Evolutionary conservation across 306 rosid species (phyloP).

Genomic region (Astragalus membranaceus): DNA sequence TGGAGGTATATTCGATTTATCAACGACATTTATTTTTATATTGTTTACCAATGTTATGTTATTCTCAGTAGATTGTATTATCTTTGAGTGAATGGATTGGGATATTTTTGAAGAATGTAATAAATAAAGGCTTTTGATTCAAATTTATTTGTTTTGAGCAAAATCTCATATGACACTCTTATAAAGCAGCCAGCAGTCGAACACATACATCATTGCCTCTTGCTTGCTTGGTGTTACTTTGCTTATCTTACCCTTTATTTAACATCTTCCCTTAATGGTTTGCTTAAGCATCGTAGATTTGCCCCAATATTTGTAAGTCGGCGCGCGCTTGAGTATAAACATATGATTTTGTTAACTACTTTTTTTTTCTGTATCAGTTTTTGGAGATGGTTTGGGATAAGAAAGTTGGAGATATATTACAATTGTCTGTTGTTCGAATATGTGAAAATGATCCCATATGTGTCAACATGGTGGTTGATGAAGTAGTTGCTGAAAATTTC

Average conservation of each 20-base stretch:
- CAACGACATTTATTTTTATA: background rate
- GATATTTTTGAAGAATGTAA: background rate
- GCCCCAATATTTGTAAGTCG: background rate
- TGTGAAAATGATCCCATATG: background rate
- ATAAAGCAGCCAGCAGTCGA: no score
- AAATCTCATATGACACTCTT: no score
- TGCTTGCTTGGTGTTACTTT: no score
- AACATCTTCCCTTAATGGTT: no score
- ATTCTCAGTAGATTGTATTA: background rate
- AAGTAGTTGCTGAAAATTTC: background rate
- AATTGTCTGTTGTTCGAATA: background rate
- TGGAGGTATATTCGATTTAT: constrained; percentile 4
- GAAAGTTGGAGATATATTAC: background rate
- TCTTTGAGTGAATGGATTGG: background rate
- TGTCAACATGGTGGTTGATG: background rate
- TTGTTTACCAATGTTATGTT: background rate
- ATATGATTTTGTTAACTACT: background rate
- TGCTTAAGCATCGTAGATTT: no score
- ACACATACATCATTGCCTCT: no score
- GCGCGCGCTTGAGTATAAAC: background rate
- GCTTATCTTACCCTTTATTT: no score
- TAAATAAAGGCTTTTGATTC: background rate
- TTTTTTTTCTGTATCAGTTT: background rate
- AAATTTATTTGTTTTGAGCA: no score
- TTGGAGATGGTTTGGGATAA: background rate